Base-by-base conservation (phyloP, 2,329 filamentous ascomycete genomes). In the Coleophoma cylindrospora region DNA sequence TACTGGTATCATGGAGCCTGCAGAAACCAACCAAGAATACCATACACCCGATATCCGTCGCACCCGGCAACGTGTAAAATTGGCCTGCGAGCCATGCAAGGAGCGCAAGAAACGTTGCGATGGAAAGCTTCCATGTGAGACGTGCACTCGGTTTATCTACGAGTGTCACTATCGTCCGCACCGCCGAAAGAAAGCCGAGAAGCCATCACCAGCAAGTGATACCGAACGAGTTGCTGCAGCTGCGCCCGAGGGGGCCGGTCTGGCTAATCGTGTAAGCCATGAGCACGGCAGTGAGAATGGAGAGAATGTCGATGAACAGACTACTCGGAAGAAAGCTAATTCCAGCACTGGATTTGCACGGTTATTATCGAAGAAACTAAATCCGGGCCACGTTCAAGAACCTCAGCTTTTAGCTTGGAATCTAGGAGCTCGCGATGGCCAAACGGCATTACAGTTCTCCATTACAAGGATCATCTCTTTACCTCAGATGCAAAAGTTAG, bases 401-500 rank as follows among this genome's bases (percentile, higher is more conserved):
- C 17, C 17, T 14, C 6, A 12, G 7, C 36, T 38, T 12, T 8
- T 38, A 4, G 36, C 14, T 14, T 38, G 36, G 36, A 38, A 38
- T 38, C 14, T 38, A n/a, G 36, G 36, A n/a, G 36, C 36, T 14
- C 36, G 36, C 7, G 14, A 38, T 14, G 14, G 14, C 11, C 14
- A 17, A 7, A 8, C 36, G 36, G 6, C 36, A n/a, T 38, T 38
- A 12, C 27, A 27, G 9, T 27, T 27, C 27, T 17, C 36, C 6
- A 38, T 38, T 5, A 17, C 17, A 4, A 38, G 17, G 14, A 45
- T 45, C 43, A 34, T 34, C 17, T 27, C 47, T 12, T 50, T 47
- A 2, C 43, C 38, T 1, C 38, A 14, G 22, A 49, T 51, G 40
- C 34, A 17, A 37, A 36, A 15, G 61, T 52, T 13, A 34, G 36